Evolutionary conservation across 2,329 filamentous ascomycete genomes (phyloP).

Genomic region (Penicillium hordei): DNA sequence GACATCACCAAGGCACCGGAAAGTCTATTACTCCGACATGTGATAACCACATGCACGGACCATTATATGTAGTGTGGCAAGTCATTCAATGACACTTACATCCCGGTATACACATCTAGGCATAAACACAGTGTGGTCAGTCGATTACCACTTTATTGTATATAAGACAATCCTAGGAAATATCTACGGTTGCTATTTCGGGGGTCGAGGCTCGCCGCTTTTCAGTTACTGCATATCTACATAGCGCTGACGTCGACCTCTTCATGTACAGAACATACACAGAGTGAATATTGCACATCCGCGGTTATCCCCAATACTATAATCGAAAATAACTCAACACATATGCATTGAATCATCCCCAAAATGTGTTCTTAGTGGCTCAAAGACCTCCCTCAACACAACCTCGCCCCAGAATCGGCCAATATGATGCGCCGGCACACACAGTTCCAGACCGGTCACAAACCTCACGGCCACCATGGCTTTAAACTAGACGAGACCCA

Average conservation of each 20-base stretch:
- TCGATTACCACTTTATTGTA: not conserved
- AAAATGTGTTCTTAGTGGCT: not conserved
- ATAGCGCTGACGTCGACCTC: not conserved
- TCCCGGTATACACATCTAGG: not conserved
- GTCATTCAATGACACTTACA: not conserved
- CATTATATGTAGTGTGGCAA: too few species aligned
- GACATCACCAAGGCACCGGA: not conserved
- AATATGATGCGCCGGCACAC: slow-evolving; percentile 17
- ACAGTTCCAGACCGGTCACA: slow-evolving; percentile 16
- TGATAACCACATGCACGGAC: not conserved
- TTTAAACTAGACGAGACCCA: slow-evolving; percentile 11
- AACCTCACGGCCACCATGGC: slow-evolving; percentile 14
- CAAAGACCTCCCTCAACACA: not conserved
- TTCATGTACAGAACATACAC: not conserved
- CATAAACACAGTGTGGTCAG: not conserved
- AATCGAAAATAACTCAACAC: too few species aligned
- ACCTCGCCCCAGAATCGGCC: not conserved
- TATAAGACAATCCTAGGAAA: not conserved
- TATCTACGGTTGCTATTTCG: not conserved
- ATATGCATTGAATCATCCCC: not conserved
- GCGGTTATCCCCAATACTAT: not conserved
- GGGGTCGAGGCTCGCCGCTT: not conserved
- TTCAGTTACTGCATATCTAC: not conserved
- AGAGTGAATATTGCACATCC: not conserved
- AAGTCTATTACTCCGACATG: not conserved